A percentile compares a stretch with the other conserved stretches of the same genome.
Conservation (phyloP, 2,329 filamentous ascomycete genomes). For the Alternaria gansuensis region DNA sequence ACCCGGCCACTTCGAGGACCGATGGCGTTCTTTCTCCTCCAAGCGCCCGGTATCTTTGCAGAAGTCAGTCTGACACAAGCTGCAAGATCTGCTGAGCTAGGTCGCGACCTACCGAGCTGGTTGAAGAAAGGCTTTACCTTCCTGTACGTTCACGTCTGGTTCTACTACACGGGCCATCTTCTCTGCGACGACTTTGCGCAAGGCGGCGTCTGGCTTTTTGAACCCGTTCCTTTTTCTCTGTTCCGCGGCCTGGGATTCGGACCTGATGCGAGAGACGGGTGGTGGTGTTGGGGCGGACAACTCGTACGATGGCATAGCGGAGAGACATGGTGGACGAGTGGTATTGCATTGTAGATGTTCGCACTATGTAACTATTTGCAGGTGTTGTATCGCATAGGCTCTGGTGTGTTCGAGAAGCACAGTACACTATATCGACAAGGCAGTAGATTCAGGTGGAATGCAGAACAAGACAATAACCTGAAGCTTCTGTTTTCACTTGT, state of each 20-base stretch:
- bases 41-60: conserved; percentile 70
- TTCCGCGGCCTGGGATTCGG: conserved; percentile 74
- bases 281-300: conserved; percentile 71
- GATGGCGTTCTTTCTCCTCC: conserved; percentile 75
- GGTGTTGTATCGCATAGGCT: not conserved
- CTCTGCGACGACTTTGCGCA: conserved; percentile 80
- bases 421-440: not conserved
- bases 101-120: conserved; percentile 55
- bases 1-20: conserved; percentile 60
- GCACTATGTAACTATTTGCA: not conserved
- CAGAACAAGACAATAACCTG: not conserved
- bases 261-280: conserved; percentile 63
- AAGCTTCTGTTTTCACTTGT: not conserved
- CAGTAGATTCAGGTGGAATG: not conserved
- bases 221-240: conserved; percentile 80
- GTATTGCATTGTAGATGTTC: conserved; percentile 54
- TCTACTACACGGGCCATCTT: conserved; percentile 70
- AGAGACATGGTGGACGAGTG: conserved; percentile 70
- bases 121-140: conserved; percentile 67
- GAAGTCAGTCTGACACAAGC: conserved; percentile 56
- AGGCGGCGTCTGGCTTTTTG: conserved; percentile 79
- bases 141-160: conserved; percentile 70
- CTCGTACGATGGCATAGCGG: conserved; percentile 68
- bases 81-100: conserved; percentile 49
- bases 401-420: not conserved